These are phyloP conservation scores for Ascomycota sp. DNA, from an alignment of 2,329 filamentous ascomycete genomes.

Conservation along the genomic window DNA sequence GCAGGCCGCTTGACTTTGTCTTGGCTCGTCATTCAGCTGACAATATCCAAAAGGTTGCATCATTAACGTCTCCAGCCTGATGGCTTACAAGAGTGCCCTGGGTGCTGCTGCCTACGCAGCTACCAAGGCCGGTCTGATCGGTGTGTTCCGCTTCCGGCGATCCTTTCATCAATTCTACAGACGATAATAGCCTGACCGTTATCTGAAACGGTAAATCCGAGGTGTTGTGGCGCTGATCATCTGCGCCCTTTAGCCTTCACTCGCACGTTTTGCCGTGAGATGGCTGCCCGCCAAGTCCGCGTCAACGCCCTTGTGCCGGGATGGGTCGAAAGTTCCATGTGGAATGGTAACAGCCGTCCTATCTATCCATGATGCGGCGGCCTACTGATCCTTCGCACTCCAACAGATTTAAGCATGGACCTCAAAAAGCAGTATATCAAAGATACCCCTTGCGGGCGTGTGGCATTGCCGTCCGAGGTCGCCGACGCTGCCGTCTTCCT, in stretches of 20 bases:
- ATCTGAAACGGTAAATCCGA: conserved; percentile 4
- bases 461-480: conserved; percentile 47
- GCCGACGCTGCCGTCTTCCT: conserved; percentile 68
- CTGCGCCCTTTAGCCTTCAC: conserved; percentile 33
- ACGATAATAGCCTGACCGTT: not conserved
- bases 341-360: conserved; percentile 29
- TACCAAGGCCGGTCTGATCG: conserved; percentile 59
- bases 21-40: too few relatives aligned
- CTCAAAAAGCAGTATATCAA: conserved; percentile 17
- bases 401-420: conserved; percentile 15
- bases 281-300: conserved; percentile 38
- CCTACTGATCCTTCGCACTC: not conserved
- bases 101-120: conserved; percentile 58
- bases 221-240: conserved; percentile 1
- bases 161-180: conserved; percentile 2
- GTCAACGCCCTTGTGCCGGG: conserved; percentile 67
- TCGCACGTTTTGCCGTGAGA: conserved; percentile 39
- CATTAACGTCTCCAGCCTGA: conserved; percentile 59
- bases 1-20: too few relatives aligned
- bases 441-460: conserved; percentile 40
- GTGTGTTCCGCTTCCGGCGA: conserved; percentile 13
- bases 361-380: not conserved
- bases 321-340: conserved; percentile 68
- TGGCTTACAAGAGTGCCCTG: conserved; percentile 43
- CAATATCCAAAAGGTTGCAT: conserved; percentile 40